Conservation (phyloP, 2,329 filamentous ascomycete genomes). For the Fusarium sambucinum region DNA sequence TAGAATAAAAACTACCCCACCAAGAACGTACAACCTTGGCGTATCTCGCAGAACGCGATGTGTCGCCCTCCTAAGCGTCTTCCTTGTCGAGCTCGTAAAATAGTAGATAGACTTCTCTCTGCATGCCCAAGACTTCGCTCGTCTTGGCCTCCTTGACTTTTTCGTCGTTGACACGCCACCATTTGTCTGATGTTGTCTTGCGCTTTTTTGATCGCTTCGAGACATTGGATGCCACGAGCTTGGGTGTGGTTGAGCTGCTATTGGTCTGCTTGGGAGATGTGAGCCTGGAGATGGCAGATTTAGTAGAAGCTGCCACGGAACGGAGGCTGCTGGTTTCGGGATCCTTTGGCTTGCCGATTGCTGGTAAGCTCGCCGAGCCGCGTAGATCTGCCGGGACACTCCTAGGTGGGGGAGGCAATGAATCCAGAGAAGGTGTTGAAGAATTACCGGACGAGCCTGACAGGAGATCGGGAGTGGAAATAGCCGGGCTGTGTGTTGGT, state of each 20-base stretch:
- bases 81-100: conserved; percentile 89
- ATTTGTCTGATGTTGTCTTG: conserved; percentile 72
- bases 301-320: conserved; percentile 68
- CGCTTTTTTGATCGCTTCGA: conserved; percentile 64
- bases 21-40: conserved; percentile 2
- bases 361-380: conserved; percentile 44
- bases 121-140: conserved; percentile 89
- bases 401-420: conserved; percentile 47
- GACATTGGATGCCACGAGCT: conserved; percentile 38
- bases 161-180: conserved; percentile 99
- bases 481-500: conserved; percentile 56
- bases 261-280: conserved; percentile 55
- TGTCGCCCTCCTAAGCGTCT: conserved; percentile 42
- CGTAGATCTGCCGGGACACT: conserved; percentile 50
- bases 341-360: conserved; percentile 56
- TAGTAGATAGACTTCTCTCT: conserved; percentile 93
- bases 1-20: conserved; percentile 2
- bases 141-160: conserved; percentile 96
- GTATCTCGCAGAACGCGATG: conserved; percentile 9
- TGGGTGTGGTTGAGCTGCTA: conserved; percentile 38
- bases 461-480: conserved; percentile 63
- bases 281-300: conserved; percentile 64
- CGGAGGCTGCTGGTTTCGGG: conserved; percentile 65
- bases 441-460: conserved; percentile 53
- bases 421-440: conserved; percentile 56